Conservation (phyloP, 2,329 filamentous ascomycete genomes). For the Apiospora sp. region DNA sequence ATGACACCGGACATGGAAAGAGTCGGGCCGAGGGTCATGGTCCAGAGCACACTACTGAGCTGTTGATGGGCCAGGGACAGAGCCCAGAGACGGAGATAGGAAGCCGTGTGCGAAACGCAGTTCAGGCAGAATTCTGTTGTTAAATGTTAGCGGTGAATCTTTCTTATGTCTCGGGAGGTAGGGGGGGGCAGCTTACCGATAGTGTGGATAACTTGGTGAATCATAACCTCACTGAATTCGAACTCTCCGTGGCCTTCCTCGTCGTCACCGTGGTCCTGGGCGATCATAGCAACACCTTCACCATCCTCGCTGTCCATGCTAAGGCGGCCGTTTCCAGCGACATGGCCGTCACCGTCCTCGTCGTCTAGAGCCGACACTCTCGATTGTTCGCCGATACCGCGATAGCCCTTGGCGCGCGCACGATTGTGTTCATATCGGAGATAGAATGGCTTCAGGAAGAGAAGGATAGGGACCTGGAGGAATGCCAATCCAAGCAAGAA, state of each 20-base stretch:
- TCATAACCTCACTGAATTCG: conserved; percentile 97
- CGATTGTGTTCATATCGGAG: conserved; percentile 93
- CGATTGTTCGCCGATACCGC: conserved; percentile 88
- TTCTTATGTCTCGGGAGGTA: not conserved
- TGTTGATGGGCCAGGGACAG: conserved; percentile 97
- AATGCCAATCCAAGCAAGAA: conserved; percentile 83
- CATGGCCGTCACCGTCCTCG: conserved; percentile 75
- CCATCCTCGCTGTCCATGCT: conserved; percentile 73
- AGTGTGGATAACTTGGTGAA: conserved; percentile 98
- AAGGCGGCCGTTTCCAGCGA: conserved; percentile 67
- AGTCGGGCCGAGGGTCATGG: conserved; percentile 87
- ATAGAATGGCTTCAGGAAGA: conserved; percentile 96
- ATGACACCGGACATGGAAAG: conserved; percentile 71
- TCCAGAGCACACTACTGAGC: conserved; percentile 94
- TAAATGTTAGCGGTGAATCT: not conserved
- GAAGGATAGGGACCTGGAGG: conserved; percentile 84
- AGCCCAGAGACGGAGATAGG: conserved; percentile 98
- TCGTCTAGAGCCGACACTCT: conserved; percentile 90
- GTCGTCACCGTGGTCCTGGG: conserved; percentile 62
- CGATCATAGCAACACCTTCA: conserved; percentile 61
- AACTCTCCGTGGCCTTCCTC: conserved; percentile 92
- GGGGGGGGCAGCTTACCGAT: conserved; percentile 72
- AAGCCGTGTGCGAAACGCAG: conserved; percentile 98
- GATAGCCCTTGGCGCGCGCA: conserved; percentile 87
- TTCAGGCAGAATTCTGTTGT: conserved; percentile 92